Percentiles rank a stretch among this genome's conserved stretches.
phyloP scores from a whole-genome alignment of 106 monocot genomes.

The Hemerocallis citrina region DNA sequence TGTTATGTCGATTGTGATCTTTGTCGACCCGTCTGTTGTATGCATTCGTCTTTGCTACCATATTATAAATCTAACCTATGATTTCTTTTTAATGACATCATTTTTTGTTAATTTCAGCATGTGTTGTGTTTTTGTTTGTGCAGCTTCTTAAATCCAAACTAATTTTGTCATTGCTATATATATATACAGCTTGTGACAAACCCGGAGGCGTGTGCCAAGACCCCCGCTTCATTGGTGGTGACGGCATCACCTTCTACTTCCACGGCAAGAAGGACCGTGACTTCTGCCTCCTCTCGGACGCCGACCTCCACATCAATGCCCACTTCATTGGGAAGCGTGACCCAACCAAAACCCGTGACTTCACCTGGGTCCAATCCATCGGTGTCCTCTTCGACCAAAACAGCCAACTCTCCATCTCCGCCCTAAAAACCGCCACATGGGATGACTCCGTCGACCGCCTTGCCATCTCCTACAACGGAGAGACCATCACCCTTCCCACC shows the following conservation, averaged over 20 bases:
- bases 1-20: slow-evolving; percentile 3
- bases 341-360: slow-evolving; percentile 4
- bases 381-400: slow-evolving; percentile 18
- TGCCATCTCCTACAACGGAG: slow-evolving; percentile 9
- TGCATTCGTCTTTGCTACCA: no score
- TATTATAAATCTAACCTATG: no score
- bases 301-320: slow-evolving; percentile 8
- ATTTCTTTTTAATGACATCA: no score
- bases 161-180: no score
- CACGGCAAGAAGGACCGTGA: slow-evolving; percentile 24
- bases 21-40: neutral
- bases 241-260: slow-evolving; percentile 35
- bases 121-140: no score
- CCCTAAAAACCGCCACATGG: slow-evolving; percentile 10
- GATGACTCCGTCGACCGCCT: slow-evolving; percentile 14
- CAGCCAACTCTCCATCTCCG: slow-evolving; percentile 17
- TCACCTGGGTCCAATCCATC: slow-evolving; percentile 22
- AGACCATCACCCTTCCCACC: slow-evolving; percentile 6
- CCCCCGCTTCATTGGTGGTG: slow-evolving; percentile 32
- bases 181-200: slow-evolving; percentile 11
- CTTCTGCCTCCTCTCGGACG: slow-evolving; percentile 14
- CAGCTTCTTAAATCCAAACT: no score
- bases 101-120: no score
- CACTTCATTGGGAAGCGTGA: slow-evolving; percentile 23
- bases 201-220: slow-evolving; percentile 13